Base-by-base conservation (phyloP, 345 rosid genomes). In the Pseudoturritis turrita region DNA sequence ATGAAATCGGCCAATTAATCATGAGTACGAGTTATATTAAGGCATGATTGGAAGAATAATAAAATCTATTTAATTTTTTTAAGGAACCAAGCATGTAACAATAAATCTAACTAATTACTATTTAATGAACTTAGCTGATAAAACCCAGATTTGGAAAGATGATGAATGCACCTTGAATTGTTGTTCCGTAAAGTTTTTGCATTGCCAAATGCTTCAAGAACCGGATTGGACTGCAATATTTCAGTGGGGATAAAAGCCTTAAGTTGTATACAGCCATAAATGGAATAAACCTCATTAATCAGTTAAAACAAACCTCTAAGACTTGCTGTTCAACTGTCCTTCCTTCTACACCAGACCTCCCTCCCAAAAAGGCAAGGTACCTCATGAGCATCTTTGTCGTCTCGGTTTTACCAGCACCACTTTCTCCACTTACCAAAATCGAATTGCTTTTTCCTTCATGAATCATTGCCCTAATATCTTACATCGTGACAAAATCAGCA, bases 321-420 rank as follows among this genome's bases (percentile, higher is more conserved):
- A 92, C 96, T 89, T 92, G 98, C 60, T 92, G 98, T 75, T 92
- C 98, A 65, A 92, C 98, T 33, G 98, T 92, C 79, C 96, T 78
- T 60, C 96, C 98, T 83, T 92, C 98, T 50, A 89, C 89, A 39
- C 95, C 98, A 69, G 96, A 84, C 76, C 98, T 81, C 51, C 98
- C 98, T 61, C 98, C 95, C 73, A 92, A 72, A 80, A 78, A 73
- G 65, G 98, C 98, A 86, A 92, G 96, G 80, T 89, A 92, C 41
- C 95, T 78, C 98, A 92, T 92, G 21, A 92, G 94, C 98, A 92
- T 92, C 81, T 92, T 92, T 28, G 98, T 92, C 44, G 98, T 92
- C 88, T 92, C 98, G 1, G 98, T 92, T 79, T 92, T 92, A 84
- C 98, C 98, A 72, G 98, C 98, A 76, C 98, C 98, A 80, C 98